Evolutionary conservation across 768 basidiomycete species (phyloP).

Genomic region (Hydnomerulius pinastri): DNA sequence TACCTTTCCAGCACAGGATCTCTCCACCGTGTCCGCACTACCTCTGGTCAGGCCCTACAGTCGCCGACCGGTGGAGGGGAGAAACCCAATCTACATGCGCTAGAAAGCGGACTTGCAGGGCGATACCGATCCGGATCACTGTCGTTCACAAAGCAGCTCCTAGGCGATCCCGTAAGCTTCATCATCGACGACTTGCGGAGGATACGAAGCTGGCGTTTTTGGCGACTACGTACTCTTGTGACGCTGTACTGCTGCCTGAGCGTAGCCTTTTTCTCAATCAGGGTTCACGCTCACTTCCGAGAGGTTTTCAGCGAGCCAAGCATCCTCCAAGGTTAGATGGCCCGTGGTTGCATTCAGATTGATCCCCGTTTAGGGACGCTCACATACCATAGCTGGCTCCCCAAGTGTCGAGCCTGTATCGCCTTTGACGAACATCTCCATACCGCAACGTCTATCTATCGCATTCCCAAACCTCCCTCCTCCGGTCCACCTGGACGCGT

Average conservation of each 20-base stretch:
- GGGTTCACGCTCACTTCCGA: slow-evolving; percentile 18
- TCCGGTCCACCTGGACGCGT: slow-evolving; percentile 36
- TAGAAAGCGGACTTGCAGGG: slow-evolving; percentile 20
- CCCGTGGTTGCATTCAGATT: not conserved
- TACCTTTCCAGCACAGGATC: slow-evolving; percentile 46
- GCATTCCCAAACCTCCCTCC: slow-evolving; percentile 32
- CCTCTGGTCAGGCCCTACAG: slow-evolving; percentile 22
- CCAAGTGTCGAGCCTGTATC: slow-evolving; percentile 9
- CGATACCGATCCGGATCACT: slow-evolving; percentile 17
- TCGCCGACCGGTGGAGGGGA: slow-evolving; percentile 3
- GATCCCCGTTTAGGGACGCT: too few species aligned
- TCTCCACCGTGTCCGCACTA: slow-evolving; percentile 39
- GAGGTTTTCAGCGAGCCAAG: slow-evolving; percentile 1
- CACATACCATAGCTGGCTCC: not conserved
- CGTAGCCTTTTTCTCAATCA: slow-evolving; percentile 39
- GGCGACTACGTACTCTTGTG: slow-evolving; percentile 34
- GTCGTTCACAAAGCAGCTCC: slow-evolving; percentile 29
- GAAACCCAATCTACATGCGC: slow-evolving; percentile 12
- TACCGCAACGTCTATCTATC: slow-evolving; percentile 37
- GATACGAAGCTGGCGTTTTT: slow-evolving; percentile 23
- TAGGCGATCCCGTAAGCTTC: slow-evolving; percentile 24
- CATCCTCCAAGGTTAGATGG: not conserved
- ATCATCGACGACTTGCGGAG: slow-evolving; percentile 27
- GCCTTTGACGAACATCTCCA: slow-evolving; percentile 30
- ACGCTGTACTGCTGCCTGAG: slow-evolving; percentile 44